phyloP scores from a whole-genome alignment of 225 moss, liverwort and hornwort genomes.

The Marchantia polymorpha region DNA sequence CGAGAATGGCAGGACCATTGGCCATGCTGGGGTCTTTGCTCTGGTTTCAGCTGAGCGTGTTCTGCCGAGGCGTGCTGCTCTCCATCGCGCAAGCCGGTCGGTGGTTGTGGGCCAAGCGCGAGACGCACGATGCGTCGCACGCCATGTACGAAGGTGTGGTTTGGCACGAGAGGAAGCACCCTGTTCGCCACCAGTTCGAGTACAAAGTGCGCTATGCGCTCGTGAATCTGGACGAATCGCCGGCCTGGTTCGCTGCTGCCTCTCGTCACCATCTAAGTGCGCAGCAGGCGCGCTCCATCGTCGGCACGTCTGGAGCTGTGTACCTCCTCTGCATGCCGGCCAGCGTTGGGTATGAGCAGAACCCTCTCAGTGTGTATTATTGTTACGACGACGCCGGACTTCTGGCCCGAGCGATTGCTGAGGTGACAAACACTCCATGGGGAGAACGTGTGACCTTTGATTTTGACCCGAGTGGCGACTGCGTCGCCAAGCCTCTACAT shows the following conservation, averaged over 20 bases:
- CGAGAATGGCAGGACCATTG: neutral
- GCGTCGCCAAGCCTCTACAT: conserved; percentile 73
- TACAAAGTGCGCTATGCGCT: conserved; percentile 72
- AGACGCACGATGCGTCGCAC: neutral
- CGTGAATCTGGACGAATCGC: conserved; percentile 62
- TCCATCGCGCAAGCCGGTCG: conserved; percentile 44
- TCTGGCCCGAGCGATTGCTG: conserved; percentile 69
- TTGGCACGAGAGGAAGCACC: conserved; percentile 79
- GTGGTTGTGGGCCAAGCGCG: conserved; percentile 15
- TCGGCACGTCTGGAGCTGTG: conserved; percentile 70
- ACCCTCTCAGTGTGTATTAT: conserved; percentile 89
- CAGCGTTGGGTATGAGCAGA: conserved; percentile 84
- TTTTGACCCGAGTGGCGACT: conserved; percentile 60
- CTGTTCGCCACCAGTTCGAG: conserved; percentile 69
- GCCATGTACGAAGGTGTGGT: conserved; percentile 75
- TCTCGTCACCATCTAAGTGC: conserved; percentile 63
- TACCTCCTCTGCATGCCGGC: conserved; percentile 69
- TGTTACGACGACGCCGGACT: conserved; percentile 59
- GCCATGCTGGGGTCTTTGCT: conserved; percentile 34
- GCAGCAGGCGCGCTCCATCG: conserved; percentile 55
- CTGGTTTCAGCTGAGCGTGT: conserved; percentile 22
- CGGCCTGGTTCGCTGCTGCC: conserved; percentile 64
- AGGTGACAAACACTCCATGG: conserved; percentile 98
- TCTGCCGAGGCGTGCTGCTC: conserved; percentile 38
- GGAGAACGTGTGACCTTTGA: conserved; percentile 78